Percentiles rank a stretch among this genome's conserved stretches.
Evolutionary conservation across 2,329 filamentous ascomycete species (phyloP).

Genomic region (Dothistroma pini): DNA sequence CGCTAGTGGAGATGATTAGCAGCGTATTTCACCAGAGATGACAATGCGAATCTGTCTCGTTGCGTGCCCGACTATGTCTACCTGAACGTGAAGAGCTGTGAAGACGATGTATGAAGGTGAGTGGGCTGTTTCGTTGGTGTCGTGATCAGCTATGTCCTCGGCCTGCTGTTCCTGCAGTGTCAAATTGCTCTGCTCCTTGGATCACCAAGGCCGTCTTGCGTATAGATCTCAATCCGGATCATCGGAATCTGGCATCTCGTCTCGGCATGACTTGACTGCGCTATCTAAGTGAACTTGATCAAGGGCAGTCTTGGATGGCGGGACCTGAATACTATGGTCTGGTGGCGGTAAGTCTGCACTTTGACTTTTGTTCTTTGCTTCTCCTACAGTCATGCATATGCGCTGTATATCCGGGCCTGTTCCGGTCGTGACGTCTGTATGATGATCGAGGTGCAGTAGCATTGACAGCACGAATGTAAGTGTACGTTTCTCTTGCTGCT

Average conservation of each 20-base stretch:
- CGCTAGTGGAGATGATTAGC: neutral
- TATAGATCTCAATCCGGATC: too few species aligned
- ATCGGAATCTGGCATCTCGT: too few species aligned
- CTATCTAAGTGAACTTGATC: too few species aligned
- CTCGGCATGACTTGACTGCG: too few species aligned
- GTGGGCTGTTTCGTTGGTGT: neutral
- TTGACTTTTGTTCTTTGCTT: too few species aligned
- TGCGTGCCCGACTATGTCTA: conserved; percentile 4
- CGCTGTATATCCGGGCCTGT: neutral
- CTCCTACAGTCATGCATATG: neutral
- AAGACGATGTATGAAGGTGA: neutral
- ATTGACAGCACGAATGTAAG: neutral
- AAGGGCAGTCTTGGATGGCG: too few species aligned
- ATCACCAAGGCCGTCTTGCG: too few species aligned
- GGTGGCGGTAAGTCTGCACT: too few species aligned
- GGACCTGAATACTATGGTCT: too few species aligned
- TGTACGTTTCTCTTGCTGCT: neutral
- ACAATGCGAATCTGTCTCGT: conserved; percentile 1
- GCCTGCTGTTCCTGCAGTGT: neutral
- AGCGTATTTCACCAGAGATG: neutral
- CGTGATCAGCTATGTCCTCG: neutral
- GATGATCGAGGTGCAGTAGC: neutral
- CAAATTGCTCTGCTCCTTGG: too few species aligned
- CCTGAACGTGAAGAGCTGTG: neutral
- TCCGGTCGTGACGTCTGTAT: neutral